Percentiles rank a stretch among this genome's conserved stretches.
phyloP scores from a whole-genome alignment of 768 basidiomycete species.

The Tylopilus felleus region DNA sequence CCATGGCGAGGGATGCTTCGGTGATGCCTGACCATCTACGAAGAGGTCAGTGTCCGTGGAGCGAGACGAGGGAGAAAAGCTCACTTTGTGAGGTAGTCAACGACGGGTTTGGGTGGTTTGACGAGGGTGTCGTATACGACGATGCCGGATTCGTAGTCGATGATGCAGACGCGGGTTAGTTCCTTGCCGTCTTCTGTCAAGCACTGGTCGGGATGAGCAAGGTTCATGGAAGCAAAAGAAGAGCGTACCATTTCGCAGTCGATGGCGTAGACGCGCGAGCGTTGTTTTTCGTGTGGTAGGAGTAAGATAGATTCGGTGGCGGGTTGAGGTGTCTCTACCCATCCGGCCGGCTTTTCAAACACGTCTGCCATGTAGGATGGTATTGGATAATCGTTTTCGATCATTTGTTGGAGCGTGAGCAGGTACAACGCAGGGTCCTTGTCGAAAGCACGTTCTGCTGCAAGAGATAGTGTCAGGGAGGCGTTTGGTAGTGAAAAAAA shows the following conservation, averaged over 20 bases:
- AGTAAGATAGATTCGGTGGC: slow-evolving; percentile 30
- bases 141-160: slow-evolving; percentile 69
- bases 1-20: slow-evolving; percentile 56
- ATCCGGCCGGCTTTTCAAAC: slow-evolving; percentile 61
- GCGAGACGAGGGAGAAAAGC: slow-evolving; percentile 6
- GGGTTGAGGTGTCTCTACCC: slow-evolving; percentile 76
- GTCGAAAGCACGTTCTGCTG: slow-evolving; percentile 60
- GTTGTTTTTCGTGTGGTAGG: slow-evolving; percentile 29
- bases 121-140: slow-evolving; percentile 89
- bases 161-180: slow-evolving; percentile 78
- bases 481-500: neutral
- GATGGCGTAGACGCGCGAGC: slow-evolving; percentile 68
- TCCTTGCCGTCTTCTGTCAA: slow-evolving; percentile 87
- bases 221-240: neutral
- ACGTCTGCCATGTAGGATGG: slow-evolving; percentile 81
- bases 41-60: neutral
- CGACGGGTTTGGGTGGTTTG: slow-evolving; percentile 78
- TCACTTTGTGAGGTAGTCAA: slow-evolving; percentile 90
- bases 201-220: slow-evolving; percentile 50
- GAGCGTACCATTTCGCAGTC: slow-evolving; percentile 93
- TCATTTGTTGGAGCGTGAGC: slow-evolving; percentile 80
- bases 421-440: slow-evolving; percentile 69
- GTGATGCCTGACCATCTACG: slow-evolving; percentile 92
- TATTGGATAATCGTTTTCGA: slow-evolving; percentile 90
- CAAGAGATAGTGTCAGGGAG: slow-evolving; percentile 10